Evolutionary conservation across 805 yeast genomes (phyloP), one percentile per base, ranked within the genome.

Genomic region (Candida ovalis): DNA sequence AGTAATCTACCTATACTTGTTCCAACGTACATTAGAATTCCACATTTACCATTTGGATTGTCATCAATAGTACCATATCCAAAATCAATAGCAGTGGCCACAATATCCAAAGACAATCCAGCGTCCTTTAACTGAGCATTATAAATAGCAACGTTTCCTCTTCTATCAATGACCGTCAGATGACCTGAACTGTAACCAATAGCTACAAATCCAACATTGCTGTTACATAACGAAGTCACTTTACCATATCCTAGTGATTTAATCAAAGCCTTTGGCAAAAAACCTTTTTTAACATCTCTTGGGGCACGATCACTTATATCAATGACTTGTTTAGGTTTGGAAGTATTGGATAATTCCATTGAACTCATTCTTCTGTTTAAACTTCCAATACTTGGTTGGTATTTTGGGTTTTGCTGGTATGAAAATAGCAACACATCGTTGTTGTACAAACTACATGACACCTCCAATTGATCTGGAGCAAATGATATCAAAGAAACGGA

Each of bases 151-250:
- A 75, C 74, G 27, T 80, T 81, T 1, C 87, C 87, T 49, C 97
- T 74, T 47, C 87, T 73, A 67, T 92, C 97, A 49, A 91, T 69
- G 0, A 92, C 81, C 2, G 84, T 67, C 17, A 92, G 52, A 32
- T 80, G 74, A n/a, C 98, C 97, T 13, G 82, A 76, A 41, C 76
- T 76, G 63, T 86, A 89, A 0, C 87, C 96, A 38, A 88, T 71
- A 0, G 86, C 94, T 8, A 86, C 87, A 69, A 94, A 91, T 0
- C 97, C 97, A 43, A 89, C 73, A 53, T 84, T 77, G 51, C 91
- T 83, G 63, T 86, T 78, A 46, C 77, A 74, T 43, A 91, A 51
- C 1, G 87, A 77, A 0, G 91, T 72, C 9, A 87, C 82, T 3
- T 62, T 62, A 0, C 82, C 80, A 44, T 65, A 60, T 33, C 67